Evolutionary conservation across 129 eudicot genomes (phyloP).

Genomic region (Rutidosis leptorrhynchoides): DNA sequence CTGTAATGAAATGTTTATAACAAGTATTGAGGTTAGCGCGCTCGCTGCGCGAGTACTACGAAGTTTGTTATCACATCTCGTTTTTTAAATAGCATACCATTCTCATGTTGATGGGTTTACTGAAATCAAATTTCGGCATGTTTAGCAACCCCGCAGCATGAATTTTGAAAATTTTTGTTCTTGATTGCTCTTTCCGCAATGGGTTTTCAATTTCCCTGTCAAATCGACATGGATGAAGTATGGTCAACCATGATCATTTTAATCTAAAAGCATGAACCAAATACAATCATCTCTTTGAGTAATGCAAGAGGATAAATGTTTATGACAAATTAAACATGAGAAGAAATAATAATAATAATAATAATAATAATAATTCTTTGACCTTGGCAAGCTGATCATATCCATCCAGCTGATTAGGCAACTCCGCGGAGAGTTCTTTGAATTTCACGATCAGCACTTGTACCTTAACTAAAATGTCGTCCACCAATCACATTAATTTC

Average conservation of each 20-base stretch:
- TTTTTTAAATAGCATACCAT: too few relatives aligned
- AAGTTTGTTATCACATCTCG: too few relatives aligned
- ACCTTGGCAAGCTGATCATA: too few relatives aligned
- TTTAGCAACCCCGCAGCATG: conserved; percentile 98
- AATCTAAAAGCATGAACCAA: conserved; percentile 39
- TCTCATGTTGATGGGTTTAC: too few relatives aligned
- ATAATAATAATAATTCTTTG: too few relatives aligned
- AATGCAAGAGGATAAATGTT: conserved; percentile 9
- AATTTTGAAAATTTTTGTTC: conserved; percentile 87
- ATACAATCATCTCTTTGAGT: neutral
- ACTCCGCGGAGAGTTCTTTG: conserved; percentile 93
- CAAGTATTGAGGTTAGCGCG: too few relatives aligned
- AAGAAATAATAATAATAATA: too few relatives aligned
- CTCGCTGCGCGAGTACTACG: too few relatives aligned
- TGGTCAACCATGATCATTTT: conserved; percentile 98
- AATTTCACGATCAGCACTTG: conserved; percentile 96
- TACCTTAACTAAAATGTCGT: conserved; percentile 93
- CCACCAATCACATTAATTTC: conserved; percentile 96
- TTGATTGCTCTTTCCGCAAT: conserved; percentile 90
- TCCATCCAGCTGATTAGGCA: too few relatives aligned
- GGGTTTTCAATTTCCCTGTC: conserved; percentile 97
- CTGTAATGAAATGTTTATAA: too few relatives aligned
- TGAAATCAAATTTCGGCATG: conserved; percentile 98
- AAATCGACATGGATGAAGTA: conserved; percentile 90
- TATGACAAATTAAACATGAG: neutral